phyloP scores from a whole-genome alignment of 2,329 filamentous ascomycete genomes.

The Lachnellula arida region DNA sequence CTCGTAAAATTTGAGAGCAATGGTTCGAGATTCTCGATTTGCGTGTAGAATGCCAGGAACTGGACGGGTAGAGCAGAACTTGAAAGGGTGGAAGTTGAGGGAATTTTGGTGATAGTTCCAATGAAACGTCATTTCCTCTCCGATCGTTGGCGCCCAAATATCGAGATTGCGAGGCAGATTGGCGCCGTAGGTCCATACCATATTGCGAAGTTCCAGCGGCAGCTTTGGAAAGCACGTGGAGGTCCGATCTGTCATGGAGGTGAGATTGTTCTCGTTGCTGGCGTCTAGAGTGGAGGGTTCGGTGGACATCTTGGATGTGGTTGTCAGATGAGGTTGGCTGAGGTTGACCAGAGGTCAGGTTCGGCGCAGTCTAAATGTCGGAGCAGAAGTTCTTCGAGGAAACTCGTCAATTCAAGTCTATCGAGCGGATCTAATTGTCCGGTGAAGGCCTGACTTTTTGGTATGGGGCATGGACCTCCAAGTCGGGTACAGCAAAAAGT shows the following conservation, averaged over 20 bases:
- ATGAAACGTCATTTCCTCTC: neutral
- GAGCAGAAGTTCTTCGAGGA: no score
- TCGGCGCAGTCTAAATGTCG: no score
- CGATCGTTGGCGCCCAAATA: neutral
- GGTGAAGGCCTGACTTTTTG: no score
- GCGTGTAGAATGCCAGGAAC: neutral
- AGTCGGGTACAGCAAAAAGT: no score
- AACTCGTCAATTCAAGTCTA: no score
- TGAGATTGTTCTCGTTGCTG: neutral
- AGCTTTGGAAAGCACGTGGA: conserved; percentile 2
- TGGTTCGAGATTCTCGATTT: neutral
- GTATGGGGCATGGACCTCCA: no score
- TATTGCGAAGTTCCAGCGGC: neutral
- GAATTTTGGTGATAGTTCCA: neutral
- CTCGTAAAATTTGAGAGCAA: neutral
- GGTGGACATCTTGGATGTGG: no score
- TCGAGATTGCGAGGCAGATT: conserved; percentile 6
- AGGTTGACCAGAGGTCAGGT: no score
- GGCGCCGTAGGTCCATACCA: conserved; percentile 3
- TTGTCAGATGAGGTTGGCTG: no score
- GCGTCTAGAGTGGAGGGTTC: neutral
- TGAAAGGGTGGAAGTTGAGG: neutral
- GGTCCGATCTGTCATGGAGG: neutral
- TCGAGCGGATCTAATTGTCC: no score
- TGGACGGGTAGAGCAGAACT: neutral